These are phyloP conservation scores for Beauveria pseudobassiana DNA, from an alignment of 2,329 filamentous ascomycete species.

Conservation along the genomic window DNA sequence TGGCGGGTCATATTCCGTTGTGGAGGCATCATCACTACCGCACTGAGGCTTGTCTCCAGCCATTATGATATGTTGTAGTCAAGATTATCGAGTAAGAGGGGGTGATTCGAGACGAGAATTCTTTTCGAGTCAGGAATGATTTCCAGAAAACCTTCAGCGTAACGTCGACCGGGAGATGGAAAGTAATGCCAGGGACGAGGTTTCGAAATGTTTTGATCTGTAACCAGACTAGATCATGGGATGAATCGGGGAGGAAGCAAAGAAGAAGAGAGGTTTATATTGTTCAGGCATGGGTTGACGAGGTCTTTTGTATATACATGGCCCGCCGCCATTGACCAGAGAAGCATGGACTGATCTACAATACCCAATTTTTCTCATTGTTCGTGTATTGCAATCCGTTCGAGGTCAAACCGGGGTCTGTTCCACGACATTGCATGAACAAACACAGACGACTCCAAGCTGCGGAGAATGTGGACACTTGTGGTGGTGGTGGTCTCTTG, in stretches of 20 bases:
- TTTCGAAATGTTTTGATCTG: not conserved
- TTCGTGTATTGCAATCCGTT: not conserved
- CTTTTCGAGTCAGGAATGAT: not conserved
- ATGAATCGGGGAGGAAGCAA: not conserved
- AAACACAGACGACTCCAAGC: not conserved
- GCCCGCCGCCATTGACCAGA: no score
- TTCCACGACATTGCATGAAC: not conserved
- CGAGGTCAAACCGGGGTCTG: not conserved
- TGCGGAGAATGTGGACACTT: not conserved
- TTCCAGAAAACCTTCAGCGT: not conserved
- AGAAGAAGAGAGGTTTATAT: not conserved
- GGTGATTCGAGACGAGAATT: not conserved
- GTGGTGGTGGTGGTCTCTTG: not conserved
- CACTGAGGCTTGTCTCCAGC: conserved; percentile 22
- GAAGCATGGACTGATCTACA: not conserved
- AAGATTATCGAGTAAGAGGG: not conserved
- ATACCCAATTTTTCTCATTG: not conserved
- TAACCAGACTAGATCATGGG: conserved; percentile 1
- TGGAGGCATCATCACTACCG: conserved; percentile 13
- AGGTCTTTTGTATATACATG: not conserved
- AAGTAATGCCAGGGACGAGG: not conserved
- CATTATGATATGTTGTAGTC: not conserved
- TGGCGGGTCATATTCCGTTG: conserved; percentile 20
- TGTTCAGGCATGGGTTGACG: not conserved
- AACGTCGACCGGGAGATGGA: not conserved